These are phyloP conservation scores for Nemania bipapillata DNA, from an alignment of 2,329 filamentous ascomycete genomes.

Conservation along the genomic window DNA sequence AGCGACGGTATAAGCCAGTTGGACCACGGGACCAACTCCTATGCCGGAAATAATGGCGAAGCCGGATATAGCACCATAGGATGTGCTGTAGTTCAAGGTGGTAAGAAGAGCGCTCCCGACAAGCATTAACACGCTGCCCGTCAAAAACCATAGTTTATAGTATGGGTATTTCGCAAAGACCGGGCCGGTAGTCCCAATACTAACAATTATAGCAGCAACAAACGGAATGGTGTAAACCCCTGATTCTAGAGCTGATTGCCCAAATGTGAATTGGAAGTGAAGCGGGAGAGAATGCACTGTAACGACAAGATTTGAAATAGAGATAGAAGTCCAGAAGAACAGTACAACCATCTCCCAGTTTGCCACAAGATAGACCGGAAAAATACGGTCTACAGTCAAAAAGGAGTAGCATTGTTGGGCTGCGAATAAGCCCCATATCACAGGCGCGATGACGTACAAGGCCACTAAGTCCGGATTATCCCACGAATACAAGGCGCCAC, in stretches of 20 bases:
- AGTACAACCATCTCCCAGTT: slow-evolving; percentile 26
- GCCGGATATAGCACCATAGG: slow-evolving; percentile 14
- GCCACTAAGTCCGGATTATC: slow-evolving; percentile 9
- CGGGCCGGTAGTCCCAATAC: slow-evolving; percentile 5
- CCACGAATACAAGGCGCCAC: slow-evolving; percentile 24
- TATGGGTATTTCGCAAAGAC: slow-evolving; percentile 25
- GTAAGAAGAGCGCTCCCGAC: slow-evolving; percentile 15
- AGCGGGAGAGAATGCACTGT: slow-evolving; percentile 30
- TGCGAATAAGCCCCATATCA: slow-evolving; percentile 9
- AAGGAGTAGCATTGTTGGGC: slow-evolving; percentile 24
- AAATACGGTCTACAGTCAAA: slow-evolving; percentile 31
- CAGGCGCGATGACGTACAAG: slow-evolving; percentile 15
- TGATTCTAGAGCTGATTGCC: slow-evolving; percentile 7
- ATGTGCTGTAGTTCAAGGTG: slow-evolving; percentile 24
- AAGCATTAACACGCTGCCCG: slow-evolving; percentile 23
- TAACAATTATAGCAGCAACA: slow-evolving; percentile 26
- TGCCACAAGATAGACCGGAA: slow-evolving; percentile 21
- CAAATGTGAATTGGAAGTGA: slow-evolving; percentile 28
- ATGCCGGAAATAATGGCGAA: slow-evolving; percentile 30
- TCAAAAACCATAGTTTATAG: slow-evolving; percentile 29
- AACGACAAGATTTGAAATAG: slow-evolving; percentile 18
- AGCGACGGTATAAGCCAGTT: slow-evolving; percentile 31
- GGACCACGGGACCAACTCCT: slow-evolving; percentile 24
- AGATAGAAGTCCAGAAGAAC: slow-evolving; percentile 28
- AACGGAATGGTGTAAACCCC: slow-evolving; percentile 23